Evolutionary conservation across 148 eudicot genomes (phyloP).

Genomic region (Rhododendron ferrugineum): DNA sequence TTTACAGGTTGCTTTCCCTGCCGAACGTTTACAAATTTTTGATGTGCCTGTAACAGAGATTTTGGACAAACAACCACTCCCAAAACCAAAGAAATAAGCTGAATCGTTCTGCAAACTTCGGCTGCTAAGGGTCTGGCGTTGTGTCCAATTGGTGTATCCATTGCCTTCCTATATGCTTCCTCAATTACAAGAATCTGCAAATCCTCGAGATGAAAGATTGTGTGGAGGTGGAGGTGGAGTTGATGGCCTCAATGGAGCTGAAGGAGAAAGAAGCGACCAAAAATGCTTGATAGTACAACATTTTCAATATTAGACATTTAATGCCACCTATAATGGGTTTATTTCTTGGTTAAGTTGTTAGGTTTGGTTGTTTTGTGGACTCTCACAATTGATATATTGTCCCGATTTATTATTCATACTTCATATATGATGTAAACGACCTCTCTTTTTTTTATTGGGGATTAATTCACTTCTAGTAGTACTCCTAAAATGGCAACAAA

Average conservation of each 20-base stretch:
- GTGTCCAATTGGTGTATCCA: not conserved
- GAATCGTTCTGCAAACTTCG: not conserved
- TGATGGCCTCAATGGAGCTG: not conserved
- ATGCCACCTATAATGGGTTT: too few relatives aligned
- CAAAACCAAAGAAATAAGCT: not conserved
- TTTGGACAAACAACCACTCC: not conserved
- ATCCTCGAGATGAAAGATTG: not conserved
- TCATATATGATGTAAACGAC: too few relatives aligned
- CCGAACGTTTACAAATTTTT: not conserved
- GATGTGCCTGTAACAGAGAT: not conserved
- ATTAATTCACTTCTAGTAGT: too few relatives aligned
- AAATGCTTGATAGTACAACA: not conserved
- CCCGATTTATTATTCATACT: too few relatives aligned
- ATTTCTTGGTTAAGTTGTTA: too few relatives aligned
- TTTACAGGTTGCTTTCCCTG: not conserved
- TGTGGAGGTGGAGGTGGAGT: not conserved
- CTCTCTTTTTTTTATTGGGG: too few relatives aligned
- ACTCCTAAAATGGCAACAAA: too few relatives aligned
- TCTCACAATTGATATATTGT: too few relatives aligned
- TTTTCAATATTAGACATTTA: too few relatives aligned
- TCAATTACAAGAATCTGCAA: not conserved
- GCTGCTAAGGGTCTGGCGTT: accelerated
- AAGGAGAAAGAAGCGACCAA: not conserved
- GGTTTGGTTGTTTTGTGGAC: too few relatives aligned
- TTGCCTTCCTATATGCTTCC: not conserved